Conservation (phyloP, 225 moss, liverwort and hornwort genomes). For the Pleurozium schreberi region DNA sequence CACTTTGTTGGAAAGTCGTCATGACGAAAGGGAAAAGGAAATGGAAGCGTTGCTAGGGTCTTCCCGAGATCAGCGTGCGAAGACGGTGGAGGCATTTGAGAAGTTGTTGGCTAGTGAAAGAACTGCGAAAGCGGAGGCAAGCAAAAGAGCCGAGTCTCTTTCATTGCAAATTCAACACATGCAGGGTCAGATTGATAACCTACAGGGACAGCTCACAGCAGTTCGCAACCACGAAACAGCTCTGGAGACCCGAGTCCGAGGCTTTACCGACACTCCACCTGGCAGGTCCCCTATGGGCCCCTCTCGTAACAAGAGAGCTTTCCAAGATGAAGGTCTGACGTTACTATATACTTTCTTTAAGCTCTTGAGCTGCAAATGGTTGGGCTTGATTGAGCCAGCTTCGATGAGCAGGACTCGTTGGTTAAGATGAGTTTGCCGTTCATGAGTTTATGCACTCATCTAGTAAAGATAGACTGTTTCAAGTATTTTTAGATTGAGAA, state of each 20-base stretch:
- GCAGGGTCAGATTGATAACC: conserved; percentile 43
- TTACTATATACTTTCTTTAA: neutral
- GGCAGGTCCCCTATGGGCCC: conserved; percentile 31
- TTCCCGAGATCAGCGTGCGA: conserved; percentile 61
- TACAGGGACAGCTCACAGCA: conserved; percentile 58
- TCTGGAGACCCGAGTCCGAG: conserved; percentile 49
- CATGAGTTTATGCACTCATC: neutral
- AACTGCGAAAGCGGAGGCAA: conserved; percentile 60
- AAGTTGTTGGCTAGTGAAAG: conserved; percentile 65
- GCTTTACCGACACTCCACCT: conserved; percentile 33
- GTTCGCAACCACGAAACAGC: conserved; percentile 73
- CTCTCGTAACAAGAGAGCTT: conserved; percentile 48
- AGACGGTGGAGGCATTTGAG: conserved; percentile 71
- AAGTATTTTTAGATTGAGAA: neutral
- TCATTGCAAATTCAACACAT: conserved; percentile 64
- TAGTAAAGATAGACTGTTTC: neutral
- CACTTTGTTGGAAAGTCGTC: conserved; percentile 41
- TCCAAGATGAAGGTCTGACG: conserved; percentile 28
- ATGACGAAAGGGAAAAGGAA: conserved; percentile 69
- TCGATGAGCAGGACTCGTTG: neutral
- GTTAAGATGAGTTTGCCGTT: neutral
- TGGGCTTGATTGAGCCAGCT: neutral
- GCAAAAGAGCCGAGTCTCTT: conserved; percentile 56
- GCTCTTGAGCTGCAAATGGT: neutral
- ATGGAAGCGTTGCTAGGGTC: conserved; percentile 66